Conservation (phyloP, 768 basidiomycete genomes). For the Boletus speciosus region DNA sequence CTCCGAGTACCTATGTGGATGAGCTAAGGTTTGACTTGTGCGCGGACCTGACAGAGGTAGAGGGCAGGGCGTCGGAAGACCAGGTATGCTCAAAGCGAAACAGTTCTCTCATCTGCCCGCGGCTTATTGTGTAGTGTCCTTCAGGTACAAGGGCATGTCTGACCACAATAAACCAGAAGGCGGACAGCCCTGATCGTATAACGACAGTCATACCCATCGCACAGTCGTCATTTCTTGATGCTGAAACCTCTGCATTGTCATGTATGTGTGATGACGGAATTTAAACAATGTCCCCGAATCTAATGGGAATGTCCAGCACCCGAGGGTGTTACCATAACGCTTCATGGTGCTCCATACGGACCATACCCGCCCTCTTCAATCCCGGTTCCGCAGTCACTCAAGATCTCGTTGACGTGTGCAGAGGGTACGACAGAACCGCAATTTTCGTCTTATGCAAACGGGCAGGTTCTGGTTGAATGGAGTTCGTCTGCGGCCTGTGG, state of each 20-base stretch:
- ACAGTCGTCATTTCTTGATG: conserved; percentile 30
- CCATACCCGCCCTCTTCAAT: conserved; percentile 50
- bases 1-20: conserved; percentile 62
- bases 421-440: conserved; percentile 42
- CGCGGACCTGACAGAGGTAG: conserved; percentile 46
- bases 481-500: conserved; percentile 56
- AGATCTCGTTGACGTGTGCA: conserved; percentile 58
- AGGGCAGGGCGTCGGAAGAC: conserved; percentile 51
- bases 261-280: conserved; percentile 34
- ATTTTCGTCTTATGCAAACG: conserved; percentile 60
- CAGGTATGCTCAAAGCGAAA: conserved; percentile 50
- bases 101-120: conserved; percentile 1
- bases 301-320: conserved; percentile 38
- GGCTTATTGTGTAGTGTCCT: conserved; percentile 49
- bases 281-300: not conserved
- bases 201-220: conserved; percentile 76
- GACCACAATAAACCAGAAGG: conserved; percentile 61
- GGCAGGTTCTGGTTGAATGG: conserved; percentile 59
- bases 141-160: conserved; percentile 71
- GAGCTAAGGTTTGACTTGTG: conserved; percentile 68
- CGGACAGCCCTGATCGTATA: conserved; percentile 53
- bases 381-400: conserved; percentile 54
- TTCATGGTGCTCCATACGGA: conserved; percentile 47
- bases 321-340: conserved; percentile 50
- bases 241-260: conserved; percentile 27